Percentiles rank a stretch among this genome's conserved stretches.
These are phyloP conservation scores for Elongisporangium prolatum DNA, from an alignment of 352 stramenopile species.

Conservation along the genomic window DNA sequence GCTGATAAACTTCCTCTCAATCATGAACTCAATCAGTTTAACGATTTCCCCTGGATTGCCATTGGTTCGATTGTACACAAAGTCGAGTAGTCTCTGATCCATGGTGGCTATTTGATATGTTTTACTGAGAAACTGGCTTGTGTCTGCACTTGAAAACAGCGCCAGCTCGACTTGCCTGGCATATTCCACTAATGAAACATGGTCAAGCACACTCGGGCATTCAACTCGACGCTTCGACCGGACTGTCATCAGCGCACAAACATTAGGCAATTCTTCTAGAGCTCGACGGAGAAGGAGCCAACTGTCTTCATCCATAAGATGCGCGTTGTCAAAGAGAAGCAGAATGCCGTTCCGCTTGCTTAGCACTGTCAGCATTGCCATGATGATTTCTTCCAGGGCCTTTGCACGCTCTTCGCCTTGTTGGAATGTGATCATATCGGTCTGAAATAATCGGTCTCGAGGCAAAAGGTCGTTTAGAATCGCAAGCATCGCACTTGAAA, in stretches of 20 bases:
- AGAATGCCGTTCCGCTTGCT: conserved; percentile 56
- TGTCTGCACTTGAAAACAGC: conserved; percentile 60
- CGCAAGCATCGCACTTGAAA: conserved; percentile 36
- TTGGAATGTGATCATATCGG: background rate
- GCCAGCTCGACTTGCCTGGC: conserved; percentile 25
- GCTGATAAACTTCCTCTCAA: conserved; percentile 53
- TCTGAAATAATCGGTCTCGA: conserved; percentile 20
- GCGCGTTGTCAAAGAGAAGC: conserved; percentile 65
- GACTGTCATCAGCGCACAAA: conserved; percentile 47
- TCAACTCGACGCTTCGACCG: conserved; percentile 38
- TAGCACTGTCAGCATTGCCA: conserved; percentile 45
- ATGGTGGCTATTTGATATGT: conserved; percentile 77
- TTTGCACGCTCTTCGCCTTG: conserved; percentile 34
- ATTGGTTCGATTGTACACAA: conserved; percentile 59
- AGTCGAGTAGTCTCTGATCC: conserved; percentile 69
- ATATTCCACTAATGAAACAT: background rate
- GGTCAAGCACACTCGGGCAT: conserved; percentile 8
- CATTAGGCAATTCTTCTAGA: conserved; percentile 49
- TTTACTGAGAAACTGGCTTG: conserved; percentile 67
- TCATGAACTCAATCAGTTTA: conserved; percentile 65
- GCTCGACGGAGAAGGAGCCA: conserved; percentile 55
- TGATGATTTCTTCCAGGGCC: conserved; percentile 46
- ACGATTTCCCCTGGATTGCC: conserved; percentile 64
- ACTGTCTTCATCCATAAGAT: conserved; percentile 68
- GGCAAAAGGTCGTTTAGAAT: conserved; percentile 49